Percentiles rank a stretch among this genome's conserved stretches.
phyloP scores from a whole-genome alignment of 805 yeast species.

The Ogataea pini region DNA sequence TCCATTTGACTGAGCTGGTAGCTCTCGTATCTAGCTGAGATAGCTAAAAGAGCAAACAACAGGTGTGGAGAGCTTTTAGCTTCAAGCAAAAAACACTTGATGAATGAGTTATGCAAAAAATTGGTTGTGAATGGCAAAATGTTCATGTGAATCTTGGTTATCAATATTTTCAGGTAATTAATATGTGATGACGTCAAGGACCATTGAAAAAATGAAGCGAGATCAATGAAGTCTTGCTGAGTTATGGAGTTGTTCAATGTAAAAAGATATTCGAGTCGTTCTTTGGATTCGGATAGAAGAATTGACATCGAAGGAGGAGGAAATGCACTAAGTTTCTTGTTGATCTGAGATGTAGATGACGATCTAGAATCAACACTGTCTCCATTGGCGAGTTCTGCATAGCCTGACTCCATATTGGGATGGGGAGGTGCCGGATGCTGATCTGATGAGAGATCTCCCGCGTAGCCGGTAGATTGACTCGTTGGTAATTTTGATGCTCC shows the following conservation, averaged over 20 bases:
- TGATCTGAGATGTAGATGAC: not conserved
- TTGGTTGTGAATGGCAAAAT: slow-evolving; percentile 38
- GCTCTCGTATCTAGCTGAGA: slow-evolving; percentile 59
- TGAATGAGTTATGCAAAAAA: slow-evolving; percentile 36
- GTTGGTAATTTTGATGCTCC: not conserved
- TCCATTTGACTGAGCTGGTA: slow-evolving; percentile 30
- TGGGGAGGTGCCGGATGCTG: not conserved
- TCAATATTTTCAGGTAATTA: slow-evolving; percentile 35
- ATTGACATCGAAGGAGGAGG: slow-evolving; percentile 27
- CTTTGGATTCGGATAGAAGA: slow-evolving; percentile 15
- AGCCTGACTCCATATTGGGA: not conserved
- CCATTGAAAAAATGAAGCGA: slow-evolving; percentile 36
- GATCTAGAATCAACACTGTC: not conserved
- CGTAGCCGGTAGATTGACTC: no score
- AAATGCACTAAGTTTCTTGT: slow-evolving; percentile 20
- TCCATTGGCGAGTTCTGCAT: not conserved
- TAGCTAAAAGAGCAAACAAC: slow-evolving; percentile 69
- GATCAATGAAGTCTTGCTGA: slow-evolving; percentile 25
- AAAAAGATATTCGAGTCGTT: slow-evolving; percentile 31
- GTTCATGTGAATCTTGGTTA: slow-evolving; percentile 38
- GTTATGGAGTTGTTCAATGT: slow-evolving; percentile 32
- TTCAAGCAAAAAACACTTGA: slow-evolving; percentile 33
- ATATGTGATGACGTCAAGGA: slow-evolving; percentile 32
- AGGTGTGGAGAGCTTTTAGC: slow-evolving; percentile 57
- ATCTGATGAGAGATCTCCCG: not conserved